Percentiles rank a stretch among this genome's conserved stretches.
Conservation (phyloP, 108 stramenopile species). For the Conticribra guillardii region DNA sequence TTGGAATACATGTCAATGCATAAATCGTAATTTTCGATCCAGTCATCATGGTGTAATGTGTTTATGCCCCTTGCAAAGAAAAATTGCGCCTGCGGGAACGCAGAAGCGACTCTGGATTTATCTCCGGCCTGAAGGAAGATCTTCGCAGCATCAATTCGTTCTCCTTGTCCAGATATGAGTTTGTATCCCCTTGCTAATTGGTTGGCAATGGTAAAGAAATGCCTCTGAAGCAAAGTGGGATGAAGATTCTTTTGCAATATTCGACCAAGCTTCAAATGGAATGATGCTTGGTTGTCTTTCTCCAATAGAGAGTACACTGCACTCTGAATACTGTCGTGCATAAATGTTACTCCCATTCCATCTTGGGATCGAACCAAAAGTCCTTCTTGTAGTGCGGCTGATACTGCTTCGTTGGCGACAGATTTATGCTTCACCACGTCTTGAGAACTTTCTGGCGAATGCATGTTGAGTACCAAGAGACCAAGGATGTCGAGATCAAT, state of each 20-base stretch:
- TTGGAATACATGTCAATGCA: constrained; percentile 16
- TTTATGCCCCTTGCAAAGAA: constrained; percentile 9
- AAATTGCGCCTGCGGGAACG: constrained; percentile 1
- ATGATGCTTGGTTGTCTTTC: background rate
- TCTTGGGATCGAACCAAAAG: constrained; percentile 4
- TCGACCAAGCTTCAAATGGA: constrained; percentile 17
- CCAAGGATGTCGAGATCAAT: background rate
- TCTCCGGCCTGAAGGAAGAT: constrained; percentile 11
- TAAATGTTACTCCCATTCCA: constrained; percentile 5
- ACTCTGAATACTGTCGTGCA: constrained; percentile 15
- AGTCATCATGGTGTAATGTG: background rate
- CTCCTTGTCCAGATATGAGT: background rate
- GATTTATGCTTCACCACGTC: background rate
- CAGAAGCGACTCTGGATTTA: constrained; percentile 2
- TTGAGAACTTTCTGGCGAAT: background rate
- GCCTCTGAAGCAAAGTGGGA: background rate
- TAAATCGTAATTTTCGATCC: constrained; percentile 7
- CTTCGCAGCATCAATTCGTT: constrained; percentile 2
- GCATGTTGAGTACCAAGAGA: background rate
- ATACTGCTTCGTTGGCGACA: background rate
- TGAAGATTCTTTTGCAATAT: background rate
- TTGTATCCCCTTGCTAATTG: constrained; percentile 14
- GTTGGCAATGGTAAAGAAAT: constrained; percentile 13
- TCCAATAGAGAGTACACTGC: constrained; percentile 13
- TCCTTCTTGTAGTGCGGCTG: constrained; percentile 9